Evolutionary conservation across 78 protist species (phyloP), one percentile per base, ranked within the genome.

Genomic region (Planoprotostelium fungivorum): DNA sequence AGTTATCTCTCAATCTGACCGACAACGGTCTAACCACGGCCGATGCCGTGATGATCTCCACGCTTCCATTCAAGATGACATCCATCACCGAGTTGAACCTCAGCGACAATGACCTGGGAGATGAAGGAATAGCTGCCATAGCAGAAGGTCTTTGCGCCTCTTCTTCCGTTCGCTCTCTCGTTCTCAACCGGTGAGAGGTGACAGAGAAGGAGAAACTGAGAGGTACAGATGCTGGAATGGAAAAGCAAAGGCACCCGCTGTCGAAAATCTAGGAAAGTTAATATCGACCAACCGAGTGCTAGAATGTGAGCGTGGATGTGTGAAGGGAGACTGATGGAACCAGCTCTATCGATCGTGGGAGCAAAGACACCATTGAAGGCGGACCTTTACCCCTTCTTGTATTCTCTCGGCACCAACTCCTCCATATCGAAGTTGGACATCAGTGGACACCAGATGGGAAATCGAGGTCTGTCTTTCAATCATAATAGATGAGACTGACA

Each of bases 361-460:
- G 29, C 28, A 28, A 38, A 87, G 34, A 92, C 89, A 63, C 94
- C 89, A n/a, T 51, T 92, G 35, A 92, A 90, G 90, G 38, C 29
- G 1, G 96, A 95, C 37, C 37, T 92, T 0, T 39, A 91, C 10
- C 89, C 93, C 83, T 88, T 95, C 16, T 35, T 95, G 63, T 92
- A 95, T 51, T 88, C 93, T 29, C 38, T 95, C 73, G 94, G 94
- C 25, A 93, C 91, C 84, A 95, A 95, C 85, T 36, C 35, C 37
- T n/a, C 91, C 31, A 38, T 95, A 34, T 16, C 84, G 38, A 85
- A 85, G 35, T 63, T 95, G 34, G 94, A 95, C 83, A 85, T 95
- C 0, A 28, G 91, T 29, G 97, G 97, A 86, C 92, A 92, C 35
- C 91, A 86, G 86, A 90, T 95, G 91, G 97, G 97, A 37, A 84